Evolutionary conservation across 306 rosid species (phyloP).

Genomic region (Comarum palustre): DNA sequence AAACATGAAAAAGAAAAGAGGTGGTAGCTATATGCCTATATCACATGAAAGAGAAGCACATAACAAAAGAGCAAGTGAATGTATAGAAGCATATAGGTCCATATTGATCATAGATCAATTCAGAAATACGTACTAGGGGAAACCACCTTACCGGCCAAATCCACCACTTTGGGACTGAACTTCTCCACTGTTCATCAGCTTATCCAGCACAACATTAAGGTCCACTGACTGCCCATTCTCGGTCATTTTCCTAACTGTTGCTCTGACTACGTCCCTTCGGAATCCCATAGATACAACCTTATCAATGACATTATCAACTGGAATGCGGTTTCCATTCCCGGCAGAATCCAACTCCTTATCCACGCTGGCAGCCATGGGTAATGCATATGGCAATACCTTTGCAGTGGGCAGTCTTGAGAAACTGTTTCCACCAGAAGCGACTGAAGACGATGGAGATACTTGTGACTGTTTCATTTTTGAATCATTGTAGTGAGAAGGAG

Average conservation of each 20-base stretch:
- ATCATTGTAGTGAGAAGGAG: constrained; percentile 19
- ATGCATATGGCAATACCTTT: constrained; percentile 34
- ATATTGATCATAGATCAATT: not conserved
- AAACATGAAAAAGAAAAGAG: not conserved
- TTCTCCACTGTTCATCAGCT: constrained; percentile 36
- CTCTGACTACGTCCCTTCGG: constrained; percentile 44
- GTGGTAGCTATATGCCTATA: not conserved
- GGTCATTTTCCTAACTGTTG: constrained; percentile 39
- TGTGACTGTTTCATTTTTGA: constrained; percentile 19
- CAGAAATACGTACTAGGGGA: not conserved
- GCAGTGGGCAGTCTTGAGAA: constrained; percentile 17
- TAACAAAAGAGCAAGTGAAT: not conserved
- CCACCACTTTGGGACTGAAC: constrained; percentile 7
- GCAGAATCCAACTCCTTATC: constrained; percentile 27
- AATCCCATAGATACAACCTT: constrained; percentile 50
- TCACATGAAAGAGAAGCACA: constrained; percentile 2
- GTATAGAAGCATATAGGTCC: not conserved
- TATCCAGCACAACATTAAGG: constrained; percentile 42
- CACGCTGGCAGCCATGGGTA: constrained; percentile 44
- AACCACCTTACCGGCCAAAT: constrained; percentile 21
- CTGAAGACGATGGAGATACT: constrained; percentile 8
- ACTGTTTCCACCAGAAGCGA: constrained; percentile 17
- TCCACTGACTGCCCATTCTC: constrained; percentile 43
- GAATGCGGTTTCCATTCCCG: constrained; percentile 25
- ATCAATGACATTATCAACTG: constrained; percentile 37